phyloP scores from a whole-genome alignment of 2,329 filamentous ascomycete species.

The Fusarium hostae region DNA sequence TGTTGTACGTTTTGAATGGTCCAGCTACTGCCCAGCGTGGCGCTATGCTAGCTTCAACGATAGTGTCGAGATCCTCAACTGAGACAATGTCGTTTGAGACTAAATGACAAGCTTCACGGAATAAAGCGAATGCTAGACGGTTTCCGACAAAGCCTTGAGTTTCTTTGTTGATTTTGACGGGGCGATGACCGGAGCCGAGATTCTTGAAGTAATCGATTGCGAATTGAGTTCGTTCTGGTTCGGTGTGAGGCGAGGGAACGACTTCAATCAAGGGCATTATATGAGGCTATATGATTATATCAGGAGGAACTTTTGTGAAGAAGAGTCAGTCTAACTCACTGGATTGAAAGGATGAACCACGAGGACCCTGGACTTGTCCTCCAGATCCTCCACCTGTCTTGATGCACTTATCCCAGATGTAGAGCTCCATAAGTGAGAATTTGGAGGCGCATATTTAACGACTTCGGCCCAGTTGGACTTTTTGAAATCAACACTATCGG shows the following conservation, averaged over 20 bases:
- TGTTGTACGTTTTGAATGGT: conserved; percentile 39
- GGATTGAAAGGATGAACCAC: conserved; percentile 39
- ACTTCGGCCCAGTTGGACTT: conserved; percentile 28
- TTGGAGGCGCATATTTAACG: not conserved
- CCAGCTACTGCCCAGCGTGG: conserved; percentile 39
- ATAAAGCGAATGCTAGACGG: conserved; percentile 27
- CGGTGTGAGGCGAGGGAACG: conserved; percentile 24
- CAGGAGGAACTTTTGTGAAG: not conserved
- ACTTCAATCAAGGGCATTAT: conserved; percentile 38
- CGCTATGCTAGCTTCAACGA: conserved; percentile 40
- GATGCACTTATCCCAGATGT: conserved; percentile 33
- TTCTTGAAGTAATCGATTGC: conserved; percentile 24
- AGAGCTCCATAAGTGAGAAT: conserved; percentile 31
- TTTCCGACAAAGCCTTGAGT: conserved; percentile 33
- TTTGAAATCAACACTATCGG: conserved; percentile 34
- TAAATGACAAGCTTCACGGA: conserved; percentile 29
- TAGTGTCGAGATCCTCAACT: conserved; percentile 47
- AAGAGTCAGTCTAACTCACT: not conserved
- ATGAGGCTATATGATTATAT: conserved; percentile 4
- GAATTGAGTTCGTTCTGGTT: conserved; percentile 11
- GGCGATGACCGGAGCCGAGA: conserved; percentile 27
- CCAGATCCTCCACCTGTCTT: conserved; percentile 20
- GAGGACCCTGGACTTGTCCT: conserved; percentile 17
- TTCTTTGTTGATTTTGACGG: conserved; percentile 34
- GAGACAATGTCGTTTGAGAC: conserved; percentile 25